These are phyloP conservation scores for Drosera capensis DNA, from an alignment of 148 eudicot species.

Conservation along the genomic window DNA sequence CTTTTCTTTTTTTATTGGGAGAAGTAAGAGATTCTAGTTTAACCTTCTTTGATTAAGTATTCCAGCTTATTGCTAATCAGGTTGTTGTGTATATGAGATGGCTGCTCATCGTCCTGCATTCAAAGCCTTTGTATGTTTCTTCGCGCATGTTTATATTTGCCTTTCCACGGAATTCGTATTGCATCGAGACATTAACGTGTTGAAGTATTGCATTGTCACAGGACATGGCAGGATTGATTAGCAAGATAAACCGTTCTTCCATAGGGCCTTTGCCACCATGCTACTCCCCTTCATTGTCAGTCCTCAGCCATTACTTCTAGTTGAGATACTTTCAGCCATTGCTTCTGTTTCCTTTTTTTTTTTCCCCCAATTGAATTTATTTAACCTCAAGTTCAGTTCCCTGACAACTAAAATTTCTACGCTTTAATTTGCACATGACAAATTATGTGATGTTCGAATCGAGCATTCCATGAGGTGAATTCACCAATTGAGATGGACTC, in stretches of 20 bases:
- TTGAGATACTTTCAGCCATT: not conserved
- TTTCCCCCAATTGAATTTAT: too few relatives aligned
- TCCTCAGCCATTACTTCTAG: not conserved
- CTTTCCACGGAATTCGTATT: too few relatives aligned
- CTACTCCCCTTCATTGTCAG: slow-evolving; percentile 93
- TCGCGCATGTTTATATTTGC: not conserved
- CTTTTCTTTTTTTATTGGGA: not conserved
- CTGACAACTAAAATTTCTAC: too few relatives aligned
- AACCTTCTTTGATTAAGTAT: slow-evolving; percentile 1
- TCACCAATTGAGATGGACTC: too few relatives aligned
- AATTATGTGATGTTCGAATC: too few relatives aligned
- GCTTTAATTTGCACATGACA: too few relatives aligned
- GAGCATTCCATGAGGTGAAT: too few relatives aligned
- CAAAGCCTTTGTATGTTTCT: slow-evolving; percentile 82
- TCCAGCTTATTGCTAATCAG: slow-evolving; percentile 27
- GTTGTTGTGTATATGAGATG: slow-evolving; percentile 98
- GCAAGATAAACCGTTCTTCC: slow-evolving; percentile 89
- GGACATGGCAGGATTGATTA: slow-evolving; percentile 99
- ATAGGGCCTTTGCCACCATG: slow-evolving; percentile 97
- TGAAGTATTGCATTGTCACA: slow-evolving; percentile 27
- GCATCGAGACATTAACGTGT: too few relatives aligned
- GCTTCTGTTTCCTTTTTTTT: not conserved
- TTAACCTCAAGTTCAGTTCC: too few relatives aligned
- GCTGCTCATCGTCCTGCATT: slow-evolving; percentile 98
- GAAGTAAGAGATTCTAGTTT: not conserved